Percentiles rank a stretch among this genome's conserved stretches.
Conservation (phyloP, 176 grass and related monocot species). For the Oryza meyeriana region DNA sequence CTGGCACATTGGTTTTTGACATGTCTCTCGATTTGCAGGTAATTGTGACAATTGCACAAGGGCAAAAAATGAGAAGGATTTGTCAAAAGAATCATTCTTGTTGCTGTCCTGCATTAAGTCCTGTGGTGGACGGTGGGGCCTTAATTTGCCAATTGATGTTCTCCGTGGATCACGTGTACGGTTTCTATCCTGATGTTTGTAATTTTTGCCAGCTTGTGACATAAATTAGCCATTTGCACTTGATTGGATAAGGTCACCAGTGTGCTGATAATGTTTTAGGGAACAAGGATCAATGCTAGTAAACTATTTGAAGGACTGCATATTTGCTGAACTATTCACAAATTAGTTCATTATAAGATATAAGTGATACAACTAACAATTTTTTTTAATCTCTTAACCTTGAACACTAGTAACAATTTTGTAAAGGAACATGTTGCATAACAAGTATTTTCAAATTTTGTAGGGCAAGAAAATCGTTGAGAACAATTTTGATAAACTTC, state of each 20-base stretch:
- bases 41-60: conserved; percentile 83
- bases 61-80: conserved; percentile 65
- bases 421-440: conserved; percentile 18
- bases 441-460: conserved; percentile 25
- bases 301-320: conserved; percentile 8
- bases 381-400: background rate
- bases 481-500: conserved; percentile 78
- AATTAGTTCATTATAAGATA: conserved; percentile 10
- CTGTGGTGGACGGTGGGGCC: conserved; percentile 78
- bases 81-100: conserved; percentile 87
- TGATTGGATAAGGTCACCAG: conserved; percentile 6
- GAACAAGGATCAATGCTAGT: background rate
- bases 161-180: conserved; percentile 87
- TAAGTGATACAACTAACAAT: background rate
- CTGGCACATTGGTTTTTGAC: conserved; percentile 5
- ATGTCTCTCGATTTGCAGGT: conserved; percentile 49
- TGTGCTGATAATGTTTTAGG: conserved; percentile 19
- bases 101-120: conserved; percentile 87
- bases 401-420: background rate
- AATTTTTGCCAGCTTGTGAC: background rate
- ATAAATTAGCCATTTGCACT: background rate
- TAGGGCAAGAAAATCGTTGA: conserved; percentile 77
- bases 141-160: conserved; percentile 89
- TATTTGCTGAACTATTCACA: background rate
- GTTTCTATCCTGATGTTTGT: conserved; percentile 11